phyloP scores from a whole-genome alignment of 2,329 filamentous ascomycete genomes.

The Penicillium sp. region DNA sequence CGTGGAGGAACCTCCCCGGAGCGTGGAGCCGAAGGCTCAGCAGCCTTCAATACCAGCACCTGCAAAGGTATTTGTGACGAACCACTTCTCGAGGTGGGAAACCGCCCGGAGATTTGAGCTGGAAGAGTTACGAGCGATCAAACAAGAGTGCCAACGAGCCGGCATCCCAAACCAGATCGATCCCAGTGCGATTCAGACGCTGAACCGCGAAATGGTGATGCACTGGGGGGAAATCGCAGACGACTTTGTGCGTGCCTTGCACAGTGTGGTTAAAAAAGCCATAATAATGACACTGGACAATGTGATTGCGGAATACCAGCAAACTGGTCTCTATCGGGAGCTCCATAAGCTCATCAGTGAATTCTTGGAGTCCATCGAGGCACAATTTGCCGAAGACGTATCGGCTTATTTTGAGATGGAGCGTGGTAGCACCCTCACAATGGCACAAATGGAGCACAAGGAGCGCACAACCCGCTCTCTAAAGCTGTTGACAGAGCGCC shows the following conservation, averaged over 20 bases:
- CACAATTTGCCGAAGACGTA: constrained; percentile 44
- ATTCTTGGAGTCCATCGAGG: constrained; percentile 48
- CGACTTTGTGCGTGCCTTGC: constrained; percentile 35
- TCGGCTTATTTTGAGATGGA: constrained; percentile 57
- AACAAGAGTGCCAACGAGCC: constrained; percentile 55
- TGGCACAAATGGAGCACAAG: constrained; percentile 33
- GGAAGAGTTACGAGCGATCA: constrained; percentile 53
- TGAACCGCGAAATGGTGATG: constrained; percentile 58
- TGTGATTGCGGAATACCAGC: constrained; percentile 34
- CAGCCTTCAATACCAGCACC: neutral
- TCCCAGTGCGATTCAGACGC: constrained; percentile 59
- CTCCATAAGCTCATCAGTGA: constrained; percentile 43
- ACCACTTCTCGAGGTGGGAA: constrained; percentile 4
- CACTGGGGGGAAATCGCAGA: constrained; percentile 60
- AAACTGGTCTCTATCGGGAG: constrained; percentile 36
- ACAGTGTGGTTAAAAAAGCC: constrained; percentile 30
- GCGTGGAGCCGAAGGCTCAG: neutral
- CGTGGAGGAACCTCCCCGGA: neutral
- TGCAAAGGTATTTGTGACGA: neutral
- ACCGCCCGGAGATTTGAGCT: constrained; percentile 27
- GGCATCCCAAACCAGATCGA: constrained; percentile 62
- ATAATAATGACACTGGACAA: constrained; percentile 50
- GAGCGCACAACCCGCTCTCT: constrained; percentile 11
- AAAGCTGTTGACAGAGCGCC: constrained; percentile 10
- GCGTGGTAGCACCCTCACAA: constrained; percentile 57